phyloP scores from a whole-genome alignment of 306 rosid species.

The Ochetophila trinervis region DNA sequence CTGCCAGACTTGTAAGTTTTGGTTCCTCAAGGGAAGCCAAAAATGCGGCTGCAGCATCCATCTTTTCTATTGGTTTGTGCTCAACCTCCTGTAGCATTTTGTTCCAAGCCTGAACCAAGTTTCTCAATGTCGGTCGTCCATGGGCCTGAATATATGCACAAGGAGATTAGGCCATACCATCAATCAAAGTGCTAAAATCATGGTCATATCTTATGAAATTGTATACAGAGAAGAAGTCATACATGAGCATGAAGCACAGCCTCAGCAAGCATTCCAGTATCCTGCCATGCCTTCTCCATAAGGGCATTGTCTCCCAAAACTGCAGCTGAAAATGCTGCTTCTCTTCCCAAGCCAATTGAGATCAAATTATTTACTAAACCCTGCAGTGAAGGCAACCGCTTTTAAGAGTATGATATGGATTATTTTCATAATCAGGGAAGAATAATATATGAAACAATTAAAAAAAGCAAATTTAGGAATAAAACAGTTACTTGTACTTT shows the following conservation, averaged over 20 bases:
- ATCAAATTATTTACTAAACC: slow-evolving; percentile 76
- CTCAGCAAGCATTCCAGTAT: slow-evolving; percentile 97
- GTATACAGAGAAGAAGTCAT: slow-evolving; percentile 15
- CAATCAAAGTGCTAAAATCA: slow-evolving; percentile 11
- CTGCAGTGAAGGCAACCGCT: slow-evolving; percentile 44
- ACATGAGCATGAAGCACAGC: slow-evolving; percentile 99
- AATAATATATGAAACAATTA: background rate
- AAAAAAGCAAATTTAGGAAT: background rate
- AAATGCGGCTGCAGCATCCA: slow-evolving; percentile 90
- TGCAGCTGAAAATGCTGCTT: slow-evolving; percentile 95
- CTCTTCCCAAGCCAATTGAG: slow-evolving; percentile 89
- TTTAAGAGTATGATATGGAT: slow-evolving; percentile 14
- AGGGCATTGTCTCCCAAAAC: slow-evolving; percentile 95
- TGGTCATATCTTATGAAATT: background rate
- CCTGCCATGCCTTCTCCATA: slow-evolving; percentile 99
- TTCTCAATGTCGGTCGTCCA: slow-evolving; percentile 91
- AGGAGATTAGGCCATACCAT: slow-evolving; percentile 21
- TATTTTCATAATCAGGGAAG: background rate
- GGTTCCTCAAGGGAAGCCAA: slow-evolving; percentile 92
- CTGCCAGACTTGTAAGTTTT: slow-evolving; percentile 89
- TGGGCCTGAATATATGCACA: slow-evolving; percentile 61
- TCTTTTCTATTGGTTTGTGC: slow-evolving; percentile 60
- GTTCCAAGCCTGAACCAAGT: slow-evolving; percentile 91
- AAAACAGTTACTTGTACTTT: background rate
- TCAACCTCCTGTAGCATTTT: slow-evolving; percentile 88